Evolutionary conservation across 306 rosid genomes (phyloP).

Genomic region (Gastrolobium bilobum): DNA sequence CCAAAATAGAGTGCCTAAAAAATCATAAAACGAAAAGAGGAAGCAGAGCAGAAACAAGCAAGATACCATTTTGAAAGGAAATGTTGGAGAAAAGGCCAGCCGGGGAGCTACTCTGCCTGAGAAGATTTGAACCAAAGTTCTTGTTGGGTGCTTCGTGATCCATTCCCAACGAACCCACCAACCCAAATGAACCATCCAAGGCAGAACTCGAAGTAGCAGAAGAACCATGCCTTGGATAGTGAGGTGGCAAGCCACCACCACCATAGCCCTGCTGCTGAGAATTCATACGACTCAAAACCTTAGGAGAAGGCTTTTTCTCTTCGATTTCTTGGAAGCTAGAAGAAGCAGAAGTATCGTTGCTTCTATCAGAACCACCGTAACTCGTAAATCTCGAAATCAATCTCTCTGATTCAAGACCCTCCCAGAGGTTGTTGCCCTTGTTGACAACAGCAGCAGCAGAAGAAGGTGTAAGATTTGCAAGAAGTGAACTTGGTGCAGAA

Average conservation of each 20-base stretch:
- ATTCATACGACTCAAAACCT: constrained; percentile 54
- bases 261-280: constrained; percentile 55
- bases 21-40: not conserved
- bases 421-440: constrained; percentile 18
- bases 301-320: constrained; percentile 50
- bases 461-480: constrained; percentile 53
- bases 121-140: constrained; percentile 56
- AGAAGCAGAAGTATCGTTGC: constrained; percentile 50
- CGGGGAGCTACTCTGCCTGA: constrained; percentile 89
- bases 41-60: constrained; percentile 31
- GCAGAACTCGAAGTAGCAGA: constrained; percentile 49
- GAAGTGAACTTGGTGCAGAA: constrained; percentile 79
- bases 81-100: constrained; percentile 78
- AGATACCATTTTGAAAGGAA: constrained; percentile 73
- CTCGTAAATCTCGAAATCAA: constrained; percentile 60
- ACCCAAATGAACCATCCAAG: constrained; percentile 62
- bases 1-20: not conserved
- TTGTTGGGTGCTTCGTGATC: constrained; percentile 52
- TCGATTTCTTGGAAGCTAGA: constrained; percentile 53
- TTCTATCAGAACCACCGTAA: constrained; percentile 3
- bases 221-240: constrained; percentile 78
- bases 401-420: constrained; percentile 58
- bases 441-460: constrained; percentile 27
- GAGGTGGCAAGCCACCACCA: constrained; percentile 72
- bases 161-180: constrained; percentile 62